Conservation (phyloP, 768 basidiomycete genomes). For the Boletus pseudo-olivaceus region DNA sequence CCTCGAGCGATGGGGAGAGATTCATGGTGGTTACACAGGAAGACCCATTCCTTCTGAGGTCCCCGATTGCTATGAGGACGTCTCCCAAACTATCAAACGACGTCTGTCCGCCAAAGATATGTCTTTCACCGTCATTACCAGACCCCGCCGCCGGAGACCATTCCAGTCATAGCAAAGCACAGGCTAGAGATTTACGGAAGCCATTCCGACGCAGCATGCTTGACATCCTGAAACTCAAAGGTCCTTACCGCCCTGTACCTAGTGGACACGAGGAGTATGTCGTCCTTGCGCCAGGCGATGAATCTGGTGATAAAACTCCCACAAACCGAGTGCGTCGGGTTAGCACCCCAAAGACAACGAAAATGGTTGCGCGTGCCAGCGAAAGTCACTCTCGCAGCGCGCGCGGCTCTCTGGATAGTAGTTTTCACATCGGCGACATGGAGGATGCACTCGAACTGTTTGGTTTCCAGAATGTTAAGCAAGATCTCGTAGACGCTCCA, state of each 20-base stretch:
- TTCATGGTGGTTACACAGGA: slow-evolving; percentile 20
- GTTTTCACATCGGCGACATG: not conserved
- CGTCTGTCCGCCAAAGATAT: slow-evolving; percentile 2
- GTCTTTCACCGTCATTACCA: not conserved
- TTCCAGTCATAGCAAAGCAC: not conserved
- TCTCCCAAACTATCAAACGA: not conserved
- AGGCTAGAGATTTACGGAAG: slow-evolving; percentile 4
- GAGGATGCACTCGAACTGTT: not conserved
- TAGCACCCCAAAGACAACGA: not conserved
- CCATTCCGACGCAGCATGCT: slow-evolving; percentile 22
- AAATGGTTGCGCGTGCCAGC: not conserved
- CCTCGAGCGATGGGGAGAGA: slow-evolving; percentile 23
- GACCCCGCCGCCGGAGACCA: not conserved
- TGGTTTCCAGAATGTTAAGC: not conserved
- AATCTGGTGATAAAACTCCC: not conserved
- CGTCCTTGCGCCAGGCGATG: not conserved
- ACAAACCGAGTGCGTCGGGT: not conserved
- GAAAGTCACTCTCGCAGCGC: not conserved
- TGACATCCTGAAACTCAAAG: slow-evolving; percentile 19
- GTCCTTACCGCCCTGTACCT: not conserved
- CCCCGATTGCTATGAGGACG: not conserved
- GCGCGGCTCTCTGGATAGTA: slow-evolving; percentile 1
- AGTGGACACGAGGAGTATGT: not conserved
- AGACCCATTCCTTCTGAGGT: slow-evolving; percentile 22
- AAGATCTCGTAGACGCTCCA: not conserved